Evolutionary conservation across 1,139 yeast species (phyloP).

Genomic region (Diutina scorzettiae): DNA sequence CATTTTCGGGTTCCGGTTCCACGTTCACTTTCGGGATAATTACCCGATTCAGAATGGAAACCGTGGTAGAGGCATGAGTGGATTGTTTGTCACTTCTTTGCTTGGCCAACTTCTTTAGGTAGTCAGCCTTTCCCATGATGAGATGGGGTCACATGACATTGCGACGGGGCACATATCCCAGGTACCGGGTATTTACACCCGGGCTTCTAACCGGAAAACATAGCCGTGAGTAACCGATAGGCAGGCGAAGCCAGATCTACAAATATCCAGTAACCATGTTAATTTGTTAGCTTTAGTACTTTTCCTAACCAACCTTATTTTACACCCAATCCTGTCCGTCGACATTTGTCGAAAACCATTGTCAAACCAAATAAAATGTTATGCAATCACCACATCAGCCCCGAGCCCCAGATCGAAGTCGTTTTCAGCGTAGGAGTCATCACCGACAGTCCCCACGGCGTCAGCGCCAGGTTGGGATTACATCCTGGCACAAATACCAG

Average conservation of each 20-base stretch:
- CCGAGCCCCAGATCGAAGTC: constrained; percentile 2
- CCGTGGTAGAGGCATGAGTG: not conserved
- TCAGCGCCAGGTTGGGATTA: not conserved
- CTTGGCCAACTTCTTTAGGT: not conserved
- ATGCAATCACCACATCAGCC: constrained; percentile 5
- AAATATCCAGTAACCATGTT: constrained; percentile 4
- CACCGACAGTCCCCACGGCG: constrained; percentile 1
- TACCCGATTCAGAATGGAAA: not conserved
- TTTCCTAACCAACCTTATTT: too few species aligned
- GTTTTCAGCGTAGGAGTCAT: not conserved
- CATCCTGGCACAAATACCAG: not conserved
- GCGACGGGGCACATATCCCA: too few species aligned
- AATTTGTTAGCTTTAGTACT: too few species aligned
- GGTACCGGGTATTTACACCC: too few species aligned
- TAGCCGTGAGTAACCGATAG: not conserved
- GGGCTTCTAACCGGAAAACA: too few species aligned
- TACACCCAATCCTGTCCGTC: too few species aligned
- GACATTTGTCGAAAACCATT: constrained; percentile 3
- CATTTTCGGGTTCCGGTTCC: too few species aligned
- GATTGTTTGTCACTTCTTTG: not conserved
- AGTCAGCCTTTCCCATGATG: constrained; percentile 1
- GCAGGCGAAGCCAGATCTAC: not conserved
- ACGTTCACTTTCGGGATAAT: not conserved
- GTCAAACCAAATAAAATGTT: not conserved
- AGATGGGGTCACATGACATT: not conserved